Conservation (phyloP, 805 yeast genomes). For the Sugiyamaella boreocaroliniensis region DNA sequence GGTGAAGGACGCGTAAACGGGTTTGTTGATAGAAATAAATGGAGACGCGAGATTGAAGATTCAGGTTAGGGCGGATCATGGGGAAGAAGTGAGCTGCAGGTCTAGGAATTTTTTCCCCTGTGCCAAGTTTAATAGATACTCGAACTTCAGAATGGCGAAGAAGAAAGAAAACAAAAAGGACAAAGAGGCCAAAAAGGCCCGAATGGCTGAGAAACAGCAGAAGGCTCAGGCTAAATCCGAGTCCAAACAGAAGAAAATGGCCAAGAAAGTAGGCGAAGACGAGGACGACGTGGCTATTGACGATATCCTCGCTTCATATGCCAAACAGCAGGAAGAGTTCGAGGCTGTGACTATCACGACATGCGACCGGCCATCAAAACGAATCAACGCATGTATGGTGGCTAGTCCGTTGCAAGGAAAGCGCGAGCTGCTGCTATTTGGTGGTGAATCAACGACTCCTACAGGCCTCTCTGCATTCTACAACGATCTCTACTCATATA, state of each 20-base stretch:
- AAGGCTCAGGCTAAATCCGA: slow-evolving; percentile 73
- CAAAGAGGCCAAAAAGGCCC: slow-evolving; percentile 86
- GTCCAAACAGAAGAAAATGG: slow-evolving; percentile 62
- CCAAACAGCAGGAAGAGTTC: slow-evolving; percentile 71
- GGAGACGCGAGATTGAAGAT: background rate
- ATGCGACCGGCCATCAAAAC: slow-evolving; percentile 53
- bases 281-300: slow-evolving; percentile 86
- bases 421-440: slow-evolving; percentile 74
- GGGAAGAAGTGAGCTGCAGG: background rate
- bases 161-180: slow-evolving; percentile 57
- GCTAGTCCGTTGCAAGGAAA: slow-evolving; percentile 70
- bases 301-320: slow-evolving; percentile 67
- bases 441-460: slow-evolving; percentile 68
- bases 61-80: background rate
- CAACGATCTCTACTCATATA: slow-evolving; percentile 71
- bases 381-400: slow-evolving; percentile 70
- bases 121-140: background rate
- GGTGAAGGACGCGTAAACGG: no score
- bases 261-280: slow-evolving; percentile 70
- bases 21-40: no score
- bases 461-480: slow-evolving; percentile 53
- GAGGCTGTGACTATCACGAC: slow-evolving; percentile 60
- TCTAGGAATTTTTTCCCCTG: background rate
- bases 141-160: slow-evolving; percentile 60
- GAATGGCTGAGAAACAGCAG: slow-evolving; percentile 73